Percentiles rank a stretch among this genome's conserved stretches.
Conservation (phyloP, 768 basidiomycete genomes). For the Podaxis sp. region DNA sequence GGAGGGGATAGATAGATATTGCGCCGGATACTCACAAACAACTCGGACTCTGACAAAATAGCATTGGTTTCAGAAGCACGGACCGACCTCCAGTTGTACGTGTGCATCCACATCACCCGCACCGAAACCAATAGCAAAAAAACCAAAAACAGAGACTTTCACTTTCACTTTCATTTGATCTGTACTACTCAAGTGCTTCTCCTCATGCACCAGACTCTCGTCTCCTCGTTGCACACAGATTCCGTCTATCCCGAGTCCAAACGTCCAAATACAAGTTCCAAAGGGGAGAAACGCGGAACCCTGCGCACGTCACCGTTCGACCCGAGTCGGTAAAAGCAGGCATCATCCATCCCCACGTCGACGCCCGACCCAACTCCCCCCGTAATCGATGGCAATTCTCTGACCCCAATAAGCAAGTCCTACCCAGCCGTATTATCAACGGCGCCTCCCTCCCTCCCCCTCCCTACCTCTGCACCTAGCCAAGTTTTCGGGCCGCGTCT, state of each 20-base stretch:
- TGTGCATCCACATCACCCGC: background rate
- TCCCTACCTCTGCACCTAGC: background rate
- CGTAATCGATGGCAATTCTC: background rate
- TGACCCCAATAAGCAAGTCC: background rate
- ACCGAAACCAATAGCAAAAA: background rate
- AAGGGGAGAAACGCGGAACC: background rate
- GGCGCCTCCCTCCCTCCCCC: background rate
- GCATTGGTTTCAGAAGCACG: background rate
- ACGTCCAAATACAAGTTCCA: too few relatives aligned
- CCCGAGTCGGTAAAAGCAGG: background rate
- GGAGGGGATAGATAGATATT: too few relatives aligned
- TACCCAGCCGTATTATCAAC: background rate
- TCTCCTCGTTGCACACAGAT: too few relatives aligned
- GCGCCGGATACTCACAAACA: too few relatives aligned
- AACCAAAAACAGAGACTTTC: background rate
- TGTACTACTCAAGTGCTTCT: background rate
- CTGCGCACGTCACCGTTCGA: background rate
- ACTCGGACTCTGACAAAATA: background rate
- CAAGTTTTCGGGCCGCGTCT: background rate
- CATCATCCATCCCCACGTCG: background rate
- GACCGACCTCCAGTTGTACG: slow-evolving; percentile 1
- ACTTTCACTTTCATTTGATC: slow-evolving; percentile 4
- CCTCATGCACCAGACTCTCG: background rate
- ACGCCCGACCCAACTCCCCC: background rate
- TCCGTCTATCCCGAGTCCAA: too few relatives aligned